phyloP scores from a whole-genome alignment of 2,329 filamentous ascomycete species.

The Verruconis gallopava region DNA sequence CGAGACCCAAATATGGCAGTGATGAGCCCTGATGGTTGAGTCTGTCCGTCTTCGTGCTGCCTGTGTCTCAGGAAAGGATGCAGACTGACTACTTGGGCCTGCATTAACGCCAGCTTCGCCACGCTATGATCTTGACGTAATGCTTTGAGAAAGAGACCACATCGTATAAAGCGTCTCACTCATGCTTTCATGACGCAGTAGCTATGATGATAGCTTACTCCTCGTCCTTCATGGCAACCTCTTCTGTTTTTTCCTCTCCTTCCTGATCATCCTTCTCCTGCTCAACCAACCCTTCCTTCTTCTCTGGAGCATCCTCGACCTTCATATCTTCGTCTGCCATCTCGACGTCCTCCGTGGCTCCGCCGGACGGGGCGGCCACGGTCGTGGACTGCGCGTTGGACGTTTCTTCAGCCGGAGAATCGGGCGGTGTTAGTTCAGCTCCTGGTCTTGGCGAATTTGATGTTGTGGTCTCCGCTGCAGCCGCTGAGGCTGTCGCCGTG shows the following conservation, averaged over 20 bases:
- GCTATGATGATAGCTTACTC: too few species aligned
- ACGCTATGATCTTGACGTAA: too few species aligned
- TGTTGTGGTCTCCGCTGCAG: neutral
- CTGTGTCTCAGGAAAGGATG: too few species aligned
- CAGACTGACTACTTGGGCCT: too few species aligned
- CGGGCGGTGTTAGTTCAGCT: neutral
- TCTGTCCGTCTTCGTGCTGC: too few species aligned
- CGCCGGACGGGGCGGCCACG: neutral
- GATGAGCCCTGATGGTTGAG: too few species aligned
- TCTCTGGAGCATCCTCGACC: neutral
- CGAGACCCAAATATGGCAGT: too few species aligned
- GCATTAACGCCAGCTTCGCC: too few species aligned
- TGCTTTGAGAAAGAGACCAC: too few species aligned
- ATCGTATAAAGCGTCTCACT: too few species aligned
- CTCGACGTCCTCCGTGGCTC: neutral
- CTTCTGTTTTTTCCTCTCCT: neutral
- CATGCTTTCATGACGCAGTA: too few species aligned
- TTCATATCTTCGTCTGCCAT: neutral
- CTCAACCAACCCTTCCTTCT: neutral
- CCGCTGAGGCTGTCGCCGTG: neutral
- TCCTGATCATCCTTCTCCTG: neutral
- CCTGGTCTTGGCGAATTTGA: neutral
- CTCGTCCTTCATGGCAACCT: neutral
- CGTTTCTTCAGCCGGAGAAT: neutral
- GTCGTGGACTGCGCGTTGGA: neutral